Conservation (phyloP, 805 yeast genomes). For the Candida coquimbonensis region DNA sequence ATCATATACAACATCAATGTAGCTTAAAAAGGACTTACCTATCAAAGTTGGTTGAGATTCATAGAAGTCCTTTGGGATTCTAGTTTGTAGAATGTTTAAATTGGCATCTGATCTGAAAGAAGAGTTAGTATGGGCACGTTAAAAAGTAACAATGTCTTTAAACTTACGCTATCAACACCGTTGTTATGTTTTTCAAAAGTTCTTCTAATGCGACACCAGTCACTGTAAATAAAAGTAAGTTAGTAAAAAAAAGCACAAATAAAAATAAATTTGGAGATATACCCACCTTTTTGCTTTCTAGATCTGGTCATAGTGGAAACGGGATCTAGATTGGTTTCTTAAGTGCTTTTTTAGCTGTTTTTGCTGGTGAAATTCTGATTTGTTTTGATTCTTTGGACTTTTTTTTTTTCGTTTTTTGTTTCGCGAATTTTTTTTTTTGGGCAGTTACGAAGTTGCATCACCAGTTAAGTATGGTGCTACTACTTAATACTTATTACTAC, state of each 20-base stretch:
- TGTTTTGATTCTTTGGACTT: neutral
- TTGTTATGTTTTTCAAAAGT: neutral
- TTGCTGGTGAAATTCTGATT: neutral
- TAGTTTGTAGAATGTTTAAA: slow-evolving; percentile 9
- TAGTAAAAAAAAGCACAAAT: neutral
- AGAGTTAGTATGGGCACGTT: neutral
- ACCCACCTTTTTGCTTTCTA: neutral
- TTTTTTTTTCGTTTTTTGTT: no score
- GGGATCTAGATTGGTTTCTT: neutral
- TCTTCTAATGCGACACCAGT: neutral
- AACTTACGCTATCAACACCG: slow-evolving; percentile 4
- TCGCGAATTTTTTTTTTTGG: no score
- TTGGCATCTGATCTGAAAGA: slow-evolving; percentile 11
- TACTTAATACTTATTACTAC: no score
- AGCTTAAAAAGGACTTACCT: slow-evolving; percentile 8
- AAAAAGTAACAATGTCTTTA: no score
- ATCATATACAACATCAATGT: slow-evolving; percentile 2
- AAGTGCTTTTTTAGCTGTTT: neutral
- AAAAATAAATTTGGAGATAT: neutral
- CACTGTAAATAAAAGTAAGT: neutral
- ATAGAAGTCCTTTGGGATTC: slow-evolving; percentile 13
- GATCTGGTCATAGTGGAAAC: neutral
- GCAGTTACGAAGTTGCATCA: no score
- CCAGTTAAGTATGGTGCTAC: no score
- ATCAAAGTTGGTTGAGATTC: slow-evolving; percentile 15